Evolutionary conservation across 2,329 filamentous ascomycete species (phyloP).

Genomic region (Saccharata proteae): DNA sequence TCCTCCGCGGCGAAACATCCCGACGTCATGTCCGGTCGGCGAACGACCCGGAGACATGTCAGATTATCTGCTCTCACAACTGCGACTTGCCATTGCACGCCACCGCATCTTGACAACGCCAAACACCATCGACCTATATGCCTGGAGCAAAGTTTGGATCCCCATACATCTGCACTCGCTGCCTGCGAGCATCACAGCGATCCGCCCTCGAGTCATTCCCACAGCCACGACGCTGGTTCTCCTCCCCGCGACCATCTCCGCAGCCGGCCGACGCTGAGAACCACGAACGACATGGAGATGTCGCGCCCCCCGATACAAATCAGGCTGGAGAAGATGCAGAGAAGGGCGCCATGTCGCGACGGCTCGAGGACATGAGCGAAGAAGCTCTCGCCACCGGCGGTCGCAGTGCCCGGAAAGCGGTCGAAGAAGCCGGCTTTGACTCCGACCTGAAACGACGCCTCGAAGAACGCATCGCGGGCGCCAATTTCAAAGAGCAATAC

Average conservation of each 20-base stretch:
- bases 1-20: too few relatives aligned
- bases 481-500: slow-evolving; percentile 43
- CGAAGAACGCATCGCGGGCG: slow-evolving; percentile 45
- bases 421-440: slow-evolving; percentile 51
- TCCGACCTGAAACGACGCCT: slow-evolving; percentile 46
- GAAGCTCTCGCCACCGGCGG: slow-evolving; percentile 44
- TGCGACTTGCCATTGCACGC: too few relatives aligned
- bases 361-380: slow-evolving; percentile 48
- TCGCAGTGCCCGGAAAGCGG: slow-evolving; percentile 41
- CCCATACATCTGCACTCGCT: slow-evolving; percentile 26
- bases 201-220: slow-evolving; percentile 9
- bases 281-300: slow-evolving; percentile 1
- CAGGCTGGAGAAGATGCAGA: slow-evolving; percentile 16
- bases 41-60: too few relatives aligned
- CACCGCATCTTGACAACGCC: too few relatives aligned
- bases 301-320: too few relatives aligned
- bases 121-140: too few relatives aligned
- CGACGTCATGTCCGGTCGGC: too few relatives aligned
- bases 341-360: slow-evolving; percentile 45
- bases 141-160: slow-evolving; percentile 1
- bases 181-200: slow-evolving; percentile 20
- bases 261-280: not conserved
- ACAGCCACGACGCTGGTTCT: slow-evolving; percentile 9
- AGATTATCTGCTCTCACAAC: too few relatives aligned
- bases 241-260: slow-evolving; percentile 9